phyloP scores from a whole-genome alignment of 805 yeast species.

The Saturnispora ahearnii region DNA sequence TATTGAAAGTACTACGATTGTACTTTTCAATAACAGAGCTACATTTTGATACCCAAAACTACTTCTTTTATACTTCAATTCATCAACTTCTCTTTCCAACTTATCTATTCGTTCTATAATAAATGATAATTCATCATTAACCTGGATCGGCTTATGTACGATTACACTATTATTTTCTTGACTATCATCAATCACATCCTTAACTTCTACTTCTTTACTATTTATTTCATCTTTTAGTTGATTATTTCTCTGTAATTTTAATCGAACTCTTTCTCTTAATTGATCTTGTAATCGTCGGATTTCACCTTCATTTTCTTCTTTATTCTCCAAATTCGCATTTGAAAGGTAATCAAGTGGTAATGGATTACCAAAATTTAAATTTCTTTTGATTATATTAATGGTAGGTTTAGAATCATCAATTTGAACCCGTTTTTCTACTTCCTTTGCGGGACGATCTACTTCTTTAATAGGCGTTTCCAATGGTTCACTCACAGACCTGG shows the following conservation, averaged over 20 bases:
- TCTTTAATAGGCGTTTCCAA: background rate
- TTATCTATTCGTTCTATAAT: background rate
- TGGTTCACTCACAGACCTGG: background rate
- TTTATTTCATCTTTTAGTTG: background rate
- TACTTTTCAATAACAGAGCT: background rate
- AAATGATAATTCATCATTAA: background rate
- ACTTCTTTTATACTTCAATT: background rate
- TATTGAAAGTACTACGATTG: background rate
- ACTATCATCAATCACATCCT: background rate
- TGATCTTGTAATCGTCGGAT: slow-evolving; percentile 1
- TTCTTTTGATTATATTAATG: background rate
- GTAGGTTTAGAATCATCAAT: background rate
- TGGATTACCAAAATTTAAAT: slow-evolving; percentile 19
- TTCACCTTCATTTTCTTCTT: background rate
- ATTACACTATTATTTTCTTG: background rate
- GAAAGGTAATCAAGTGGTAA: slow-evolving; percentile 19
- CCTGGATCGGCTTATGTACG: background rate
- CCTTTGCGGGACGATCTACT: background rate
- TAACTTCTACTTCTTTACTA: background rate
- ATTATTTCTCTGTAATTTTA: background rate
- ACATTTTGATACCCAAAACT: background rate
- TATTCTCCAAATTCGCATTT: background rate
- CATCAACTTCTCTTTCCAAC: background rate
- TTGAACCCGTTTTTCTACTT: background rate
- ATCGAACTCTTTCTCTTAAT: background rate